phyloP scores from a whole-genome alignment of 202 grass and related monocot genomes.

The Cymbopogon flexuosus region DNA sequence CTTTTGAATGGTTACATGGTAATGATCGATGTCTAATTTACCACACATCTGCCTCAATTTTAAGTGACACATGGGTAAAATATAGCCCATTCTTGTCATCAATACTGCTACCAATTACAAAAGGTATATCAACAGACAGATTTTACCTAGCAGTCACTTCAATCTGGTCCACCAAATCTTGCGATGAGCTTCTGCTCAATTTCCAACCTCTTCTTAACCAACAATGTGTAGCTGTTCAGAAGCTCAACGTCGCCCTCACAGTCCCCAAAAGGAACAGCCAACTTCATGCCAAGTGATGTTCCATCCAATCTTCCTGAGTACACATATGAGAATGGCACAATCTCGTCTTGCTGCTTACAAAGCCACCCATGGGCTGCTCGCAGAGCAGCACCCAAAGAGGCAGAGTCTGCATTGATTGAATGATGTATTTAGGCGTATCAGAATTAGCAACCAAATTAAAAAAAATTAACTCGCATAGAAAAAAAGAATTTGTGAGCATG shows the following conservation, averaged over 20 bases:
- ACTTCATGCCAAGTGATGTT: conserved; percentile 44
- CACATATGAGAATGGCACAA: conserved; percentile 49
- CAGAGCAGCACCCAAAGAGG: conserved; percentile 72
- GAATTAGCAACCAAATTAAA: background rate
- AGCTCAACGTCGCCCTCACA: conserved; percentile 23
- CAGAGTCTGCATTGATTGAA: conserved; percentile 55
- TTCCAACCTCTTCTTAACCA: conserved; percentile 61
- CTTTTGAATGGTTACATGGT: background rate
- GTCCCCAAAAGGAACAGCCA: conserved; percentile 47
- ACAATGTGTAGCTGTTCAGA: conserved; percentile 47
- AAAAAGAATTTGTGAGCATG: background rate
- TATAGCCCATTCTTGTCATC: background rate
- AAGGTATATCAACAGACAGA: background rate
- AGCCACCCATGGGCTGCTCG: conserved; percentile 88
- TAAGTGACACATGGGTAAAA: background rate
- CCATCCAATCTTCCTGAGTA: conserved; percentile 43
- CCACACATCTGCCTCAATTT: background rate
- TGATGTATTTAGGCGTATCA: background rate
- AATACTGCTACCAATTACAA: background rate
- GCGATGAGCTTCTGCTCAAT: conserved; percentile 52
- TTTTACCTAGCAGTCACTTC: conserved; percentile 3
- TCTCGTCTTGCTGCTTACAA: conserved; percentile 49
- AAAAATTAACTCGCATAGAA: background rate
- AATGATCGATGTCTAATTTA: background rate
- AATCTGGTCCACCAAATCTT: conserved; percentile 22